Evolutionary conservation across 495 filamentous ascomycete species (phyloP).

Genomic region (Penicillium subrubescens): DNA sequence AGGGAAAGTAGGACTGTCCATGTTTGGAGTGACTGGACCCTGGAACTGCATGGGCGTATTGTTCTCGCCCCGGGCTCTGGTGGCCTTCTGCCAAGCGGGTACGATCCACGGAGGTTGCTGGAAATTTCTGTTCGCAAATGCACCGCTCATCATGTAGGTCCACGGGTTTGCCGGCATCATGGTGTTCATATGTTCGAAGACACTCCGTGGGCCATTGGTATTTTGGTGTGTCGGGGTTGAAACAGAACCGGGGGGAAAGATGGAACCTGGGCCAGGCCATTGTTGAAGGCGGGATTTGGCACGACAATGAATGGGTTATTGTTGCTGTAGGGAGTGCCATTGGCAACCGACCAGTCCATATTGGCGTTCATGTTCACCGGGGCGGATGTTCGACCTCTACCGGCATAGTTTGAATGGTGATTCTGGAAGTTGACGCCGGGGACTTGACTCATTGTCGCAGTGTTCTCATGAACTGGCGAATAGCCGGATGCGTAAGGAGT

Average conservation of each 20-base stretch:
- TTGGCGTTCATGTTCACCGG: constrained; percentile 30
- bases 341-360: constrained; percentile 31
- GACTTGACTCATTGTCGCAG: constrained; percentile 19
- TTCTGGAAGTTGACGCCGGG: constrained; percentile 30
- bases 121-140: constrained; percentile 17
- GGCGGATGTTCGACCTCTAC: constrained; percentile 22
- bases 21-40: constrained; percentile 9
- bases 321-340: constrained; percentile 32
- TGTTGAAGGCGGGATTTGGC: constrained; percentile 31
- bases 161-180: constrained; percentile 28
- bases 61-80: constrained; percentile 13
- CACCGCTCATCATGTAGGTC: constrained; percentile 36
- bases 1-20: constrained; percentile 30
- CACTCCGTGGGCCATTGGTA: constrained; percentile 32
- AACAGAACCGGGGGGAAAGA: constrained; percentile 25
- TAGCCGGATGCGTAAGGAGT: constrained; percentile 34
- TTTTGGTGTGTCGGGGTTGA: constrained; percentile 32
- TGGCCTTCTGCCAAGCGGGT: constrained; percentile 29
- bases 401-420: constrained; percentile 26
- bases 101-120: constrained; percentile 21
- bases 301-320: constrained; percentile 35
- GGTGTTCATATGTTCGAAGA: constrained; percentile 29
- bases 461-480: constrained; percentile 19
- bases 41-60: constrained; percentile 23
- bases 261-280: constrained; percentile 30